Conservation (phyloP, 768 basidiomycete species). For the Hygrophoropsis aurantiaca region DNA sequence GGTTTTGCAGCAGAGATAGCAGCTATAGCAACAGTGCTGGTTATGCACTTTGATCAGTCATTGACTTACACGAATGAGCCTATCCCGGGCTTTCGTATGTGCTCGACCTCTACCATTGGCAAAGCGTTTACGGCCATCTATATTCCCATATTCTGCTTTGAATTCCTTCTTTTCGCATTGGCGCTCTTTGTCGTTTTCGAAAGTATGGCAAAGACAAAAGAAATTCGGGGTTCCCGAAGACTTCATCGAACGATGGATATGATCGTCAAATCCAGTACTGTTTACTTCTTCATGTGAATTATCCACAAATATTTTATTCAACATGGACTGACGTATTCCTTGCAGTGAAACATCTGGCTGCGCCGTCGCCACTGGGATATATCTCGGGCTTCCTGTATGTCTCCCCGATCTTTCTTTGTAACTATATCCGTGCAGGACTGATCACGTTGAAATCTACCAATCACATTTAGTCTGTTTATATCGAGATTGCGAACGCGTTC, state of each 20-base stretch:
- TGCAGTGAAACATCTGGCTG: constrained; percentile 3
- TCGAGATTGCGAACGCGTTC: constrained; percentile 7
- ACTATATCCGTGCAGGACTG: not conserved
- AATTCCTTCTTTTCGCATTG: constrained; percentile 5
- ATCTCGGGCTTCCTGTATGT: constrained; percentile 8
- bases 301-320: not conserved
- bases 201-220: constrained; percentile 4
- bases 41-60: not conserved
- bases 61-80: constrained; percentile 7
- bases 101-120: constrained; percentile 1
- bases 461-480: not conserved
- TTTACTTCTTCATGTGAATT: constrained; percentile 9
- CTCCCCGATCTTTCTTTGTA: not conserved
- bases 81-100: constrained; percentile 7
- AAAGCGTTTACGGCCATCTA: constrained; percentile 6
- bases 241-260: constrained; percentile 4
- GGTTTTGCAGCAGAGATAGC: constrained; percentile 6
- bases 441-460: not conserved
- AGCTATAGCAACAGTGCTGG: constrained; percentile 2
- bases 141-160: constrained; percentile 5
- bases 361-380: constrained; percentile 4
- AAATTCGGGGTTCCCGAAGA: constrained; percentile 1
- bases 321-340: not conserved
- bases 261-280: constrained; percentile 2
- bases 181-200: constrained; percentile 4